Conservation (phyloP, 305 asterid genomes). For the Fraxinus sp. region DNA sequence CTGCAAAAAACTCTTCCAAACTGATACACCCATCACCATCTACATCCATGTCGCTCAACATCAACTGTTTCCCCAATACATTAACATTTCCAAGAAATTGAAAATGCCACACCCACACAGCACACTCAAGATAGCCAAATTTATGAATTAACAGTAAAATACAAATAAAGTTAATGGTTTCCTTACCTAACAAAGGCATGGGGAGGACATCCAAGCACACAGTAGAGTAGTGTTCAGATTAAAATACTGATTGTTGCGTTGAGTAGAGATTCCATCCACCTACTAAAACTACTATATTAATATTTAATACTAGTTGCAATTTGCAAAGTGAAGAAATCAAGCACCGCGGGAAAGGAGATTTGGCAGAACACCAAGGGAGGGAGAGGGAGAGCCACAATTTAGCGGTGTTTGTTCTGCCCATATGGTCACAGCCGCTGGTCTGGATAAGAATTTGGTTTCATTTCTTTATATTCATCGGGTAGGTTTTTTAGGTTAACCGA, state of each 20-base stretch:
- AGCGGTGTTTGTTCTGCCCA: neutral
- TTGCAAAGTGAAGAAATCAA: neutral
- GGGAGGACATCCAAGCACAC: conserved; percentile 35
- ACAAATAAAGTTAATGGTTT: neutral
- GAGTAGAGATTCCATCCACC: conserved; percentile 3
- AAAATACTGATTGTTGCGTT: neutral
- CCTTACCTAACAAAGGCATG: conserved; percentile 52
- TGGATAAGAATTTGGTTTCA: neutral
- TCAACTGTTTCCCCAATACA: conserved; percentile 30
- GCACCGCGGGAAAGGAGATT: neutral
- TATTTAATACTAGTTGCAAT: neutral
- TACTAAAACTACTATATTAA: neutral
- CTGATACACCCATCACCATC: too few relatives aligned
- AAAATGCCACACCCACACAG: neutral
- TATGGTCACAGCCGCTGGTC: neutral
- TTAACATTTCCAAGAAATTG: conserved; percentile 41
- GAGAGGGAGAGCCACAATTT: neutral
- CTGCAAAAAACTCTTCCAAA: too few relatives aligned
- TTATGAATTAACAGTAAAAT: neutral
- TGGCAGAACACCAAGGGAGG: neutral
- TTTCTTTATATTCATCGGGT: too few relatives aligned
- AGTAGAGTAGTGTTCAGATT: neutral
- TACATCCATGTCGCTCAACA: too few relatives aligned
- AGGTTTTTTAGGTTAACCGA: too few relatives aligned
- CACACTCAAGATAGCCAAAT: neutral